phyloP scores from a whole-genome alignment of 2,329 filamentous ascomycete genomes.

The Pseudocercospora crystallina region DNA sequence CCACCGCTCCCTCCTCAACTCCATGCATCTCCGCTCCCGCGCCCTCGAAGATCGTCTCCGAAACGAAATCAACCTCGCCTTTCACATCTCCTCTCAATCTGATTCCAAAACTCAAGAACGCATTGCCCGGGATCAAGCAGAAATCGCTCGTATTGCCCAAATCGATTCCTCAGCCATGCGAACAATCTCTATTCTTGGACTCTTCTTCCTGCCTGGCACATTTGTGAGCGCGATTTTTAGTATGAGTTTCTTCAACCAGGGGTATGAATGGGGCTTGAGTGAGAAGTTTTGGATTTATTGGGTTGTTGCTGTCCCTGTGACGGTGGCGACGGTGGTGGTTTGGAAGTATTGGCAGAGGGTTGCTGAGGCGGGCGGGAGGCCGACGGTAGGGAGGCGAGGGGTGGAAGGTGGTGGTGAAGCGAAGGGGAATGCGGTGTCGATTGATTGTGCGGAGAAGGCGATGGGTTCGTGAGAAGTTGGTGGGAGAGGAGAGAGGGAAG shows the following conservation, averaged over 20 bases:
- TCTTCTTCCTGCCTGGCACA: conserved; percentile 28
- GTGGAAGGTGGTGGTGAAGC: no score
- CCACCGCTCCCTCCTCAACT: conserved; percentile 20
- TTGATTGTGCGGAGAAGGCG: no score
- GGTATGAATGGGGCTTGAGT: conserved; percentile 11
- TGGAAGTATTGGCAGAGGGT: conserved; percentile 18
- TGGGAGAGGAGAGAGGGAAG: no score
- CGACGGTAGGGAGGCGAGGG: no score
- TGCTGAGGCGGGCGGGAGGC: no score
- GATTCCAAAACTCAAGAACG: conserved; percentile 17
- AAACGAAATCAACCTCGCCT: conserved; percentile 31
- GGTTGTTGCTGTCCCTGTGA: conserved; percentile 16
- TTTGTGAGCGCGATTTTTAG: conserved; percentile 26
- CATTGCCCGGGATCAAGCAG: not conserved
- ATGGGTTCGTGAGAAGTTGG: no score
- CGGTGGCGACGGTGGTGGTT: conserved; percentile 9
- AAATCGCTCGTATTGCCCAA: conserved; percentile 21
- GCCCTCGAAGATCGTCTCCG: conserved; percentile 24
- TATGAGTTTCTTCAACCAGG: conserved; percentile 20
- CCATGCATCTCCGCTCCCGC: conserved; percentile 20
- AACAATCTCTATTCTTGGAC: conserved; percentile 25
- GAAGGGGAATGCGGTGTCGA: no score
- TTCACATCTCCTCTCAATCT: conserved; percentile 27
- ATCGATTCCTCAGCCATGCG: conserved; percentile 25
- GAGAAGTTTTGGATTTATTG: conserved; percentile 22